Evolutionary conservation across 2,329 filamentous ascomycete genomes (phyloP).

Genomic region (Cercospora brassicicola): DNA sequence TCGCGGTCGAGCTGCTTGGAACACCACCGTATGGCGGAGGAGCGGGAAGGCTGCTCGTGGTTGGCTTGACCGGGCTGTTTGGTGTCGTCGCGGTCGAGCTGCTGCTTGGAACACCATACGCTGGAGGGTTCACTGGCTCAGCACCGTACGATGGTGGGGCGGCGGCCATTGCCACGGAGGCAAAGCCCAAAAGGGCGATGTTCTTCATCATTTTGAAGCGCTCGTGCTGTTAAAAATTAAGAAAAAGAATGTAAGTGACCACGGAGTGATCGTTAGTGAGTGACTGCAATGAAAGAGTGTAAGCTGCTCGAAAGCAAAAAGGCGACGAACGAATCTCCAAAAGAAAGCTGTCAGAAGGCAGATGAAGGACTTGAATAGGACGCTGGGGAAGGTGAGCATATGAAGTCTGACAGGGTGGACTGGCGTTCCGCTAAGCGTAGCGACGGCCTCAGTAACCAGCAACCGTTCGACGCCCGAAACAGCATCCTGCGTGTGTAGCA

Average conservation of each 20-base stretch:
- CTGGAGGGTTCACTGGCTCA: not conserved
- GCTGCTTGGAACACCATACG: not conserved
- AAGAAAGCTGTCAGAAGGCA: constrained; percentile 15
- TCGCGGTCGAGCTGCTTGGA: not conserved
- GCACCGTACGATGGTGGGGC: constrained; percentile 1
- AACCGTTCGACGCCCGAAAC: constrained; percentile 1
- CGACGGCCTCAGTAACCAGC: constrained; percentile 5
- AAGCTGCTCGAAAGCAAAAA: constrained; percentile 14
- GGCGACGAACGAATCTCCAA: constrained; percentile 9
- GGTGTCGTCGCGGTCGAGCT: not conserved
- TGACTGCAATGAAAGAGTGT: constrained; percentile 13
- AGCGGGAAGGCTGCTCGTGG: not conserved
- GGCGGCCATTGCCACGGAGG: constrained; percentile 18
- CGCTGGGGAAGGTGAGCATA: constrained; percentile 6
- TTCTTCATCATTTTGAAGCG: constrained; percentile 20
- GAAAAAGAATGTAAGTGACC: constrained; percentile 9
- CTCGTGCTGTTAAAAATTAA: constrained; percentile 16
- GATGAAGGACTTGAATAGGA: constrained; percentile 6
- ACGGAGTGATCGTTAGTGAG: constrained; percentile 5
- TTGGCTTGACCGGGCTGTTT: not conserved
- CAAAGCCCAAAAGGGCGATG: constrained; percentile 22
- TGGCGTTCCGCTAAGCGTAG: not conserved
- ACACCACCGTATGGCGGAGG: too few species aligned
- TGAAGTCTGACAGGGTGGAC: constrained; percentile 12
- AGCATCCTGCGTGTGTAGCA: constrained; percentile 5